These are phyloP conservation scores for Aspergillus steynii DNA, from an alignment of 495 filamentous ascomycete species.

Conservation along the genomic window DNA sequence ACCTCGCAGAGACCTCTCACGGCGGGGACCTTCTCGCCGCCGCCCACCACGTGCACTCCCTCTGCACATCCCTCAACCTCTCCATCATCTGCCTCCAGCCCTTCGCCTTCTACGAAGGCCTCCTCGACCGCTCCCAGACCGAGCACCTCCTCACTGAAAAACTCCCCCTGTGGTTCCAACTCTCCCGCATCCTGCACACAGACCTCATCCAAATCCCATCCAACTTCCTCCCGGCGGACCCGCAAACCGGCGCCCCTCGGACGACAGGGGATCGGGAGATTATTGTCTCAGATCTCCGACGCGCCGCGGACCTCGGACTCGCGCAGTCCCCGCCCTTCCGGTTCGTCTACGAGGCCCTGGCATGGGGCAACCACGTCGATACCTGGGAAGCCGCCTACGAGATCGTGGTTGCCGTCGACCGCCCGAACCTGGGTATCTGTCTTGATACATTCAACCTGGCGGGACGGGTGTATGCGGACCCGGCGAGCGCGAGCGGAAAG, in stretches of 20 bases:
- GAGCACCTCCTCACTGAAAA: constrained; percentile 56
- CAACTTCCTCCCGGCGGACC: constrained; percentile 62
- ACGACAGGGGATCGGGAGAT: constrained; percentile 56
- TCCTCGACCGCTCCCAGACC: constrained; percentile 63
- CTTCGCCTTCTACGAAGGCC: constrained; percentile 77
- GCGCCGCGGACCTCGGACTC: constrained; percentile 65
- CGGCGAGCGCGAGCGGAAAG: constrained; percentile 52
- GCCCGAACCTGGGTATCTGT: constrained; percentile 75
- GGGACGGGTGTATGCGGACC: constrained; percentile 72
- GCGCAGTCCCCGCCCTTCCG: constrained; percentile 55
- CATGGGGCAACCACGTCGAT: constrained; percentile 72
- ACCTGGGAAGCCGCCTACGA: constrained; percentile 75
- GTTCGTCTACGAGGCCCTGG: constrained; percentile 76
- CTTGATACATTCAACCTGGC: constrained; percentile 83
- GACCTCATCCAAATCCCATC: constrained; percentile 75
- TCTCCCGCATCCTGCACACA: constrained; percentile 63
- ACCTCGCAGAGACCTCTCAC: constrained; percentile 59
- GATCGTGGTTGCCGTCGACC: constrained; percentile 62
- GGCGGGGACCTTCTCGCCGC: constrained; percentile 55
- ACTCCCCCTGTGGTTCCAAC: constrained; percentile 66
- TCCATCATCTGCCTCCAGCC: constrained; percentile 73
- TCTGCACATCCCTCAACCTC: constrained; percentile 60
- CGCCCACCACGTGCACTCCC: constrained; percentile 51
- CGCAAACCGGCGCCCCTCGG: constrained; percentile 26
- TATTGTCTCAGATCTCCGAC: constrained; percentile 64